Percentiles rank a stretch among this genome's conserved stretches.
These are phyloP conservation scores for Metschnikowia aberdeeniae DNA, from an alignment of 805 yeast genomes.

Conservation along the genomic window DNA sequence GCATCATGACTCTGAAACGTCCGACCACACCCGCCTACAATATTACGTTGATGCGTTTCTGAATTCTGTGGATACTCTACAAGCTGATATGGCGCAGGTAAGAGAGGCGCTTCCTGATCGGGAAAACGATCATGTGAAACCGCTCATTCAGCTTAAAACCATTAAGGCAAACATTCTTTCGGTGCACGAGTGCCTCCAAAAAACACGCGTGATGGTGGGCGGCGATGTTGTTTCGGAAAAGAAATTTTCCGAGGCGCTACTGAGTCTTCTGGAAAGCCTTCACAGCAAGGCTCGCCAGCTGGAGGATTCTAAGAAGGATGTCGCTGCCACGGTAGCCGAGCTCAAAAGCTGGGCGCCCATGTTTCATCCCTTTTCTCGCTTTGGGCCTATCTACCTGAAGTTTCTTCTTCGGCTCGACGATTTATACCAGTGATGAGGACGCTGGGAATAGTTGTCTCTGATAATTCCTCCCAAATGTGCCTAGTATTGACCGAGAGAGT, in stretches of 20 bases:
- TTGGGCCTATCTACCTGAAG: constrained; percentile 46
- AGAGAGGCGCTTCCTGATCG: constrained; percentile 3
- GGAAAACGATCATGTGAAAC: constrained; percentile 20
- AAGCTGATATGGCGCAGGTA: constrained; percentile 19
- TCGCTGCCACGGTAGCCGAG: constrained; percentile 42
- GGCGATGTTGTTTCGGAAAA: constrained; percentile 13
- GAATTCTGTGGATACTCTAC: constrained; percentile 54
- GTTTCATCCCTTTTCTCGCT: constrained; percentile 49
- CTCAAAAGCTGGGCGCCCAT: constrained; percentile 48
- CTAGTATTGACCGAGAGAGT: no score
- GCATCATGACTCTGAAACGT: constrained; percentile 8
- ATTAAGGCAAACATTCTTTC: constrained; percentile 44
- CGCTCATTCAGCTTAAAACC: constrained; percentile 40
- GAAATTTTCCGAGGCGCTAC: constrained; percentile 31
- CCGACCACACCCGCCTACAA: constrained; percentile 53
- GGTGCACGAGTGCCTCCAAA: constrained; percentile 45
- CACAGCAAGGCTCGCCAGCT: constrained; percentile 28
- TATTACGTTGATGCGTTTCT: constrained; percentile 61
- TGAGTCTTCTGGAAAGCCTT: constrained; percentile 44
- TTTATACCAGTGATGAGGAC: not conserved
- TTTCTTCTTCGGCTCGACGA: constrained; percentile 42
- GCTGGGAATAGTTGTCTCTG: not conserved
- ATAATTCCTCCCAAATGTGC: not conserved
- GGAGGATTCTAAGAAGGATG: constrained; percentile 23
- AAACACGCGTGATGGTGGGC: constrained; percentile 12